A percentile compares a stretch with the other conserved stretches of the same genome.
phyloP scores from a whole-genome alignment of 345 rosid genomes.

The Heritiera littoralis region DNA sequence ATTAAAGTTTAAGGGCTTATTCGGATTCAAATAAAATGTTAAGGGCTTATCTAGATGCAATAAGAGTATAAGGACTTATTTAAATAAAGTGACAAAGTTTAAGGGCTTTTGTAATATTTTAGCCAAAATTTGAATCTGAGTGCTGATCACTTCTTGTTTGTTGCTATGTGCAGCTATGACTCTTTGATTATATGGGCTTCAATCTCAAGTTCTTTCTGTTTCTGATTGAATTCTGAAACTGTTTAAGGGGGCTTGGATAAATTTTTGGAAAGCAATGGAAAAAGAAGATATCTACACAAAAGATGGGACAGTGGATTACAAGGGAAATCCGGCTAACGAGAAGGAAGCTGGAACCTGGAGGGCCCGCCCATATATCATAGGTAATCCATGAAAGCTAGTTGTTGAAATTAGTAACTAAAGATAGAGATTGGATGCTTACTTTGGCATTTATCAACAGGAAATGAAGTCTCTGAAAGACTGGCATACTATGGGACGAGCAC shows the following conservation, averaged over 20 bases:
- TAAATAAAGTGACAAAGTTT: too few species aligned
- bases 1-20: too few species aligned
- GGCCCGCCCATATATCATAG: slow-evolving; percentile 80
- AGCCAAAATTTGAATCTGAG: too few species aligned
- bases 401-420: background rate
- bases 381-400: slow-evolving; percentile 27
- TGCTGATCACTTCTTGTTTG: too few species aligned
- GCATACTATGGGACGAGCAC: slow-evolving; percentile 88
- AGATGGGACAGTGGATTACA: slow-evolving; percentile 66
- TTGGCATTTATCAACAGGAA: slow-evolving; percentile 42
- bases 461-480: slow-evolving; percentile 64
- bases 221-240: background rate
- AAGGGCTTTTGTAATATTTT: too few species aligned
- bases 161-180: too few species aligned
- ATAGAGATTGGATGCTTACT: background rate
- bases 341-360: slow-evolving; percentile 67
- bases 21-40: too few species aligned
- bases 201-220: background rate
- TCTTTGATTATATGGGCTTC: background rate
- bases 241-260: background rate
- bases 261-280: slow-evolving; percentile 21
- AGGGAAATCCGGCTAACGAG: slow-evolving; percentile 59
- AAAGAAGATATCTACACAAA: slow-evolving; percentile 38
- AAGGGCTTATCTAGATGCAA: too few species aligned
- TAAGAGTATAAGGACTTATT: too few species aligned